Evolutionary conservation across 2,329 filamentous ascomycete genomes (phyloP).

Genomic region (Mariannaea elegans): DNA sequence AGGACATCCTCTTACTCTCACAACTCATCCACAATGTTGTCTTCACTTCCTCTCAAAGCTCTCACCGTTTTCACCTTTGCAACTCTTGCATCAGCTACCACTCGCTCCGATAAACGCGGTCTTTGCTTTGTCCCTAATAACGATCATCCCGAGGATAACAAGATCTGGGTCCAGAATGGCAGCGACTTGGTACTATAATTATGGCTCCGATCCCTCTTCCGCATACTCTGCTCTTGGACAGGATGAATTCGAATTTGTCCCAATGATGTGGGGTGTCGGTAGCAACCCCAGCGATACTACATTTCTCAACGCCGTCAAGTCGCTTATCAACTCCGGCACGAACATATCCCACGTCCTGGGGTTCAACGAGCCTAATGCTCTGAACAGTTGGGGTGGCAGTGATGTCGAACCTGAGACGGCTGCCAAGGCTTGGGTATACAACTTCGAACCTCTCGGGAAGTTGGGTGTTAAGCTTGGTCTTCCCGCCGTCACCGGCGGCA

Average conservation of each 20-base stretch:
- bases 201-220: constrained; percentile 64
- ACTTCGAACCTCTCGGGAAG: constrained; percentile 74
- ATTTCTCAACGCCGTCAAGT: constrained; percentile 69
- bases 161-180: constrained; percentile 66
- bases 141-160: constrained; percentile 67
- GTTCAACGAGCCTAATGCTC: constrained; percentile 82
- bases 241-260: constrained; percentile 75
- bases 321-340: constrained; percentile 58
- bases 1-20: background rate
- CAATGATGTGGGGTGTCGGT: constrained; percentile 79
- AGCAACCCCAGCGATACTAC: constrained; percentile 58
- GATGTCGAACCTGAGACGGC: constrained; percentile 67
- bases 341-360: constrained; percentile 75
- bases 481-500: constrained; percentile 73
- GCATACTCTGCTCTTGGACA: constrained; percentile 59
- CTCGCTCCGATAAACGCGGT: constrained; percentile 69
- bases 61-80: constrained; percentile 32
- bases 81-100: constrained; percentile 38
- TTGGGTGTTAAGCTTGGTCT: constrained; percentile 74
- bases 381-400: constrained; percentile 65
- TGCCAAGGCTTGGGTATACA: constrained; percentile 73
- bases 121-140: constrained; percentile 72
- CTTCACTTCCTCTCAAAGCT: constrained; percentile 12
- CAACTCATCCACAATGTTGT: constrained; percentile 16
- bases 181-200: constrained; percentile 88